A percentile compares a stretch with the other conserved stretches of the same genome.
phyloP scores from a whole-genome alignment of 805 yeast species.

The Kodamaea kakaduensis region DNA sequence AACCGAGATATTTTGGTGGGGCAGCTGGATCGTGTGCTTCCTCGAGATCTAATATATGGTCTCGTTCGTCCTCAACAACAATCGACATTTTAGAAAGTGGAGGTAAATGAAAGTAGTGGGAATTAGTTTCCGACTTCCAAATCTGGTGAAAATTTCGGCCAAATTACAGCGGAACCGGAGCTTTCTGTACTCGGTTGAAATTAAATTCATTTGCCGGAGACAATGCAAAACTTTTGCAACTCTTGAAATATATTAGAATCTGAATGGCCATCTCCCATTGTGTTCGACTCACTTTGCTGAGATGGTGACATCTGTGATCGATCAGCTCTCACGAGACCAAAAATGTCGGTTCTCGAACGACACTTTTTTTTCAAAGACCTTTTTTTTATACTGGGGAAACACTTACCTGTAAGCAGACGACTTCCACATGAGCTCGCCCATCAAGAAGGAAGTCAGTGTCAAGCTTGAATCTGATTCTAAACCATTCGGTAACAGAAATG shows the following conservation, averaged over 20 bases:
- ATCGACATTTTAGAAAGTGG: slow-evolving; percentile 25
- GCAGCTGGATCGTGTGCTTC: slow-evolving; percentile 10
- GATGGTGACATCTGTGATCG: too few relatives aligned
- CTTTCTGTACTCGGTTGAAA: too few relatives aligned
- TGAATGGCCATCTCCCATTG: too few relatives aligned
- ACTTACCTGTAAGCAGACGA: not conserved
- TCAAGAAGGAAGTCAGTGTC: slow-evolving; percentile 26
- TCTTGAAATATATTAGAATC: too few relatives aligned
- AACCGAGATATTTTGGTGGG: slow-evolving; percentile 63
- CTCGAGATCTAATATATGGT: slow-evolving; percentile 15
- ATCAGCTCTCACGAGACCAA: too few relatives aligned
- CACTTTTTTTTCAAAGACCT: too few relatives aligned
- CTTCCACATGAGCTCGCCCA: slow-evolving; percentile 23
- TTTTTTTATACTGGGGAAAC: slow-evolving; percentile 1
- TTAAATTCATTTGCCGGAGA: too few relatives aligned
- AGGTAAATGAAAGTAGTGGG: too few relatives aligned
- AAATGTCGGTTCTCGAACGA: too few relatives aligned
- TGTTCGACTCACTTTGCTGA: too few relatives aligned
- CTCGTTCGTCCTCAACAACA: slow-evolving; percentile 27
- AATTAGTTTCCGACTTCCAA: not conserved
- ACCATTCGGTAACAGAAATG: not conserved
- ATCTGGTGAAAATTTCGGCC: not conserved
- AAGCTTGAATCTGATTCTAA: slow-evolving; percentile 19
- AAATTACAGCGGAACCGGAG: not conserved
- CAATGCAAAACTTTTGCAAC: too few relatives aligned